These are phyloP conservation scores for Xanthoconium separans DNA, from an alignment of 1,284 basidiomycete species.

Conservation along the genomic window DNA sequence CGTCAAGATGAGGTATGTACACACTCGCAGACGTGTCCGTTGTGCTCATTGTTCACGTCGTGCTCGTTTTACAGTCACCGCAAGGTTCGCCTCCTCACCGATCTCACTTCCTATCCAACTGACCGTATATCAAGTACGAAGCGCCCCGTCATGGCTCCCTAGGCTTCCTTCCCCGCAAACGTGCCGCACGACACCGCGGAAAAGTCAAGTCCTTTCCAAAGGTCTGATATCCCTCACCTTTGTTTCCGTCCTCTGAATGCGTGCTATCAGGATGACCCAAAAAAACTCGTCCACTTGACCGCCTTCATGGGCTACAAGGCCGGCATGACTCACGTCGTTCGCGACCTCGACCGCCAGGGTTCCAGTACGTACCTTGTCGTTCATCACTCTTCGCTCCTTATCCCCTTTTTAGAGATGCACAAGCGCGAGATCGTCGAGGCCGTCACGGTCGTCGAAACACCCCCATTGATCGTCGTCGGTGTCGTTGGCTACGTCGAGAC, in stretches of 20 bases:
- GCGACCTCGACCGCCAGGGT: conserved; percentile 98
- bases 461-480: conserved; percentile 96
- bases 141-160: conserved; percentile 94
- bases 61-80: conserved; percentile 48
- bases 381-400: conserved; percentile 5
- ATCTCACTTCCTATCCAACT: conserved; percentile 13
- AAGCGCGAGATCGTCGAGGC: conserved; percentile 99
- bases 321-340: conserved; percentile 99
- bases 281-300: conserved; percentile 99
- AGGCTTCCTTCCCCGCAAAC: conserved; percentile 92
- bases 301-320: conserved; percentile 99
- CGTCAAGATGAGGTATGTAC: conserved; percentile 31
- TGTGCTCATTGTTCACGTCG: conserved; percentile 11
- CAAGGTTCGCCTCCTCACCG: conserved; percentile 46
- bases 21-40: neutral
- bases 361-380: conserved; percentile 71
- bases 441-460: conserved; percentile 95
- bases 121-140: conserved; percentile 68
- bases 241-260: conserved; percentile 4
- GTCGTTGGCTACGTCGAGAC: conserved; percentile 99
- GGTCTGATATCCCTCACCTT: conserved; percentile 43
- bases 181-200: conserved; percentile 93
- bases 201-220: conserved; percentile 99
- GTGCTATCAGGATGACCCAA: conserved; percentile 87
- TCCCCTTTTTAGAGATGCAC: conserved; percentile 81